Percentiles rank a stretch among this genome's conserved stretches.
phyloP scores from a whole-genome alignment of 1,139 yeast genomes.

The Taphrina wiesneri region DNA sequence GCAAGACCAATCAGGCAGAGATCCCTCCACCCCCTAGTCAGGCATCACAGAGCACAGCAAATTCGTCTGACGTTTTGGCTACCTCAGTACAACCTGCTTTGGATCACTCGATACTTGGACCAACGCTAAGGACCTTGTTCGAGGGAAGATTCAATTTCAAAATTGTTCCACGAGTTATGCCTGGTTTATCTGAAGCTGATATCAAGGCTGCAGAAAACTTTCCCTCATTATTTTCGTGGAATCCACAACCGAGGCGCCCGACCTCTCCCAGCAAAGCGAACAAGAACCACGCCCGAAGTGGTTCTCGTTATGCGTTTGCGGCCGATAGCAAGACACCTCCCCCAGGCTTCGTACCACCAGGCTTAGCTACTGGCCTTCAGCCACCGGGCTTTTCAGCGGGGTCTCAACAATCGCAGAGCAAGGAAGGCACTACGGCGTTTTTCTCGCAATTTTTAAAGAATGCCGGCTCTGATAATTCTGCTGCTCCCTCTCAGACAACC shows the following conservation, averaged over 20 bases:
- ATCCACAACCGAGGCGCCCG: slow-evolving; percentile 19
- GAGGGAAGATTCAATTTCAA: slow-evolving; percentile 11
- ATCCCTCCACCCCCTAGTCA: slow-evolving; percentile 33
- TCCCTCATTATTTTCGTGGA: slow-evolving; percentile 20
- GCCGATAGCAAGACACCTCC: slow-evolving; percentile 26
- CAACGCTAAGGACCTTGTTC: slow-evolving; percentile 10
- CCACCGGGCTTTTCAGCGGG: slow-evolving; percentile 26
- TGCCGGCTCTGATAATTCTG: not conserved
- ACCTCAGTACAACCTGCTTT: slow-evolving; percentile 14
- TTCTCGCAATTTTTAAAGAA: slow-evolving; percentile 14
- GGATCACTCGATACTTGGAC: slow-evolving; percentile 18
- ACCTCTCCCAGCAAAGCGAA: slow-evolving; percentile 21
- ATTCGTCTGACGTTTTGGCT: slow-evolving; percentile 14
- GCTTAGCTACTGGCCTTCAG: slow-evolving; percentile 20
- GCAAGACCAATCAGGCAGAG: not conserved
- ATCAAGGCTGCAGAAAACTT: slow-evolving; percentile 23
- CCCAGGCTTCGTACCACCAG: slow-evolving; percentile 32
- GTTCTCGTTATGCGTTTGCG: slow-evolving; percentile 29
- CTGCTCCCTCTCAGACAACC: not conserved
- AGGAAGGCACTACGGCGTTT: slow-evolving; percentile 15
- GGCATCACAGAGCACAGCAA: not conserved
- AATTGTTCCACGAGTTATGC: slow-evolving; percentile 16
- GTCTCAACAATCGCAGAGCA: not conserved
- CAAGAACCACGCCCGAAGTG: slow-evolving; percentile 17
- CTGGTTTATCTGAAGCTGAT: slow-evolving; percentile 25